These are phyloP conservation scores for Amorphotheca resinae DNA, from an alignment of 495 filamentous ascomycete genomes.

Conservation along the genomic window DNA sequence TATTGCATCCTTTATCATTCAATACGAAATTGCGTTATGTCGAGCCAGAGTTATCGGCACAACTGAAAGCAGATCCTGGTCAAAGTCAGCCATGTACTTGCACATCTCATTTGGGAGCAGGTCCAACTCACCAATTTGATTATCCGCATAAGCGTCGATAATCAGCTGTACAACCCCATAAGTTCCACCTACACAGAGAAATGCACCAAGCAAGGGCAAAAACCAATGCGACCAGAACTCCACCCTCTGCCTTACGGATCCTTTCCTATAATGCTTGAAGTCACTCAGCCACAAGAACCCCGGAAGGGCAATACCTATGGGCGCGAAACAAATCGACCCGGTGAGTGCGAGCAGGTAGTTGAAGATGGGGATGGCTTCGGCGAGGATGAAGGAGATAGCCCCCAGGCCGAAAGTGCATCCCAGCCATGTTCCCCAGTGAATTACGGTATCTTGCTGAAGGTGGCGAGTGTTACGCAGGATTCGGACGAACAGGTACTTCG, in stretches of 20 bases:
- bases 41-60: constrained; percentile 17
- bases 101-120: background rate
- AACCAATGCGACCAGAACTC: constrained; percentile 19
- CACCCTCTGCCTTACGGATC: constrained; percentile 15
- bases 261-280: constrained; percentile 26
- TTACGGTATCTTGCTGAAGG: constrained; percentile 21
- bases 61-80: constrained; percentile 14
- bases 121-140: constrained; percentile 19
- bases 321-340: constrained; percentile 24
- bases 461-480: constrained; percentile 25
- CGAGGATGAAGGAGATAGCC: constrained; percentile 22
- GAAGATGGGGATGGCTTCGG: constrained; percentile 28
- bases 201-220: constrained; percentile 20
- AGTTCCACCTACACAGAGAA: constrained; percentile 26
- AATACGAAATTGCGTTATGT: too few species aligned
- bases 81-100: background rate
- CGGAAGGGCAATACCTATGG: constrained; percentile 30
- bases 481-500: constrained; percentile 28
- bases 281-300: constrained; percentile 36
- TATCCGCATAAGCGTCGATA: constrained; percentile 25
- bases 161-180: constrained; percentile 26
- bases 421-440: constrained; percentile 28
- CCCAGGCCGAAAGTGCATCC: constrained; percentile 20
- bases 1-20: too few species aligned
- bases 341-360: constrained; percentile 16